Percentiles rank a stretch among this genome's conserved stretches.
Evolutionary conservation across 352 stramenopile species (phyloP).

Genomic region (Phytophthora boehmeriae): DNA sequence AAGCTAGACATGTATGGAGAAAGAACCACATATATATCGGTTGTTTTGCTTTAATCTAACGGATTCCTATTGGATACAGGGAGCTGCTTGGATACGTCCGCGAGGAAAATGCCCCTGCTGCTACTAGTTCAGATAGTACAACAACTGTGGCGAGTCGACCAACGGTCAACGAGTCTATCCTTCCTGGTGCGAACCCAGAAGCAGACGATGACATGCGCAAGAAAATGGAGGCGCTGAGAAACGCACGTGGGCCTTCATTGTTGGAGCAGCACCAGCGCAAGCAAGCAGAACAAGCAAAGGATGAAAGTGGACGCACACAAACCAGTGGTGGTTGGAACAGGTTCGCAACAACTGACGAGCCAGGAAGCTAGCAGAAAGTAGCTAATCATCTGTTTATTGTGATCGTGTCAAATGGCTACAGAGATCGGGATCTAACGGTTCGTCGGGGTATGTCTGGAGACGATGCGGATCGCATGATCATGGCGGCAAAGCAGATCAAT

Average conservation of each 20-base stretch:
- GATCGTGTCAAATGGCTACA: constrained; percentile 19
- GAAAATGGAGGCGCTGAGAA: constrained; percentile 69
- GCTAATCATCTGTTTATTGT: not conserved
- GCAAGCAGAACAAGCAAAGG: constrained; percentile 53
- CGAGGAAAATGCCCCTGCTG: constrained; percentile 63
- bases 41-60: not conserved
- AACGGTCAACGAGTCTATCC: constrained; percentile 68
- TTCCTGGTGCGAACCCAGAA: constrained; percentile 67
- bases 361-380: not conserved
- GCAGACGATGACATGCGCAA: constrained; percentile 70
- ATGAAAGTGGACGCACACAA: constrained; percentile 8
- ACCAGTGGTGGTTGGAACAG: constrained; percentile 60
- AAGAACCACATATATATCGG: too few species aligned
- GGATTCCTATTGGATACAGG: constrained; percentile 31
- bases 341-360: constrained; percentile 30
- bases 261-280: constrained; percentile 82
- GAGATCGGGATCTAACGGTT: constrained; percentile 72
- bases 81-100: constrained; percentile 84
- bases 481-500: constrained; percentile 78
- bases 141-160: constrained; percentile 10
- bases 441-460: constrained; percentile 70
- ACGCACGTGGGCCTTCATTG: constrained; percentile 68
- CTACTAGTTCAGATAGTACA: constrained; percentile 19
- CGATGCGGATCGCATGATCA: constrained; percentile 76
- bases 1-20: constrained; percentile 79